phyloP scores from a whole-genome alignment of 805 yeast species.

The Kuraishia molischiana region DNA sequence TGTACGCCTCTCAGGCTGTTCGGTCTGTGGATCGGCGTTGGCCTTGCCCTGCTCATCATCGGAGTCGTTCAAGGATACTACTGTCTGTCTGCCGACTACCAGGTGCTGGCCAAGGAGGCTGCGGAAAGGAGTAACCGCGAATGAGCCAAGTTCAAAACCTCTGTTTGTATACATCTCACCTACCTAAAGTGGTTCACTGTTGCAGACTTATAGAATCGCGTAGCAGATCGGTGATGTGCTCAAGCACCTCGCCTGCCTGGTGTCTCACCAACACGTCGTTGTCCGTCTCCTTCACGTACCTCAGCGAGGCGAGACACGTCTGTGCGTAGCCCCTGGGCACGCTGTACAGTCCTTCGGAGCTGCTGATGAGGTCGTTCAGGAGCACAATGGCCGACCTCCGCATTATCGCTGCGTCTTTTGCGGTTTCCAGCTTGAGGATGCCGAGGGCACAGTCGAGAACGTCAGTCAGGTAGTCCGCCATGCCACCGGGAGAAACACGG shows the following conservation, averaged over 20 bases:
- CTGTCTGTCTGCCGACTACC: conserved; percentile 20
- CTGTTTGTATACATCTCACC: no score
- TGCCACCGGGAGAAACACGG: conserved; percentile 44
- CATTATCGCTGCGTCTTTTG: conserved; percentile 39
- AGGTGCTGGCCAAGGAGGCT: conserved; percentile 17
- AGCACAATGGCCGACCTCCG: conserved; percentile 70
- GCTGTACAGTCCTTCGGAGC: conserved; percentile 29
- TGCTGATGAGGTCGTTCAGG: conserved; percentile 46
- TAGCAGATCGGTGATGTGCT: conserved; percentile 17
- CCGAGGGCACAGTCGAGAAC: conserved; percentile 74
- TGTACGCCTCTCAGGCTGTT: conserved; percentile 35
- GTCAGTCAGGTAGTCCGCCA: conserved; percentile 37
- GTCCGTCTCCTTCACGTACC: conserved; percentile 37
- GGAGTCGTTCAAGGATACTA: conserved; percentile 31
- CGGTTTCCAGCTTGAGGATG: conserved; percentile 49
- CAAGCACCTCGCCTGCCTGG: conserved; percentile 34
- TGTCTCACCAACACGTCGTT: conserved; percentile 50
- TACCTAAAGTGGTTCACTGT: no score
- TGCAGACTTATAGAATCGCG: conserved; percentile 5
- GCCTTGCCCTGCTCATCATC: conserved; percentile 40
- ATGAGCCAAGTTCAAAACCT: neutral
- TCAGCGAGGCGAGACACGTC: conserved; percentile 30
- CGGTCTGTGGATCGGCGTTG: conserved; percentile 60
- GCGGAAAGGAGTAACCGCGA: conserved; percentile 8
- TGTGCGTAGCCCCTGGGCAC: conserved; percentile 40